Conservation (phyloP, 2,329 filamentous ascomycete genomes). For the Tothia fuscella region DNA sequence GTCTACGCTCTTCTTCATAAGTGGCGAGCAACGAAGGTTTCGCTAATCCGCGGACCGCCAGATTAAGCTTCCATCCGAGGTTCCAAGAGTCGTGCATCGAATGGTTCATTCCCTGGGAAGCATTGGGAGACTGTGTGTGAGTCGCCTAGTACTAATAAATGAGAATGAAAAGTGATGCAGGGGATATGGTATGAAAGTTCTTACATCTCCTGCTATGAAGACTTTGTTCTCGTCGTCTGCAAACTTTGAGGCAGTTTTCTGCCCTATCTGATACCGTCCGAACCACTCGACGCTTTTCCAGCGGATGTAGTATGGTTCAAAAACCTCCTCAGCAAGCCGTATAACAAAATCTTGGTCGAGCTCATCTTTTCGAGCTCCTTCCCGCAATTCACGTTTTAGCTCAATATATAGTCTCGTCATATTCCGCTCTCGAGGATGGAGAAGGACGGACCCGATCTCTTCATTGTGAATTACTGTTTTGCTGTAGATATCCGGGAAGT, state of each 20-base stretch:
- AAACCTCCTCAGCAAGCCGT: slow-evolving; percentile 38
- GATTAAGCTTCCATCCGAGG: slow-evolving; percentile 33
- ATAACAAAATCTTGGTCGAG: slow-evolving; percentile 57
- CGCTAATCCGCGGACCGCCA: slow-evolving; percentile 26
- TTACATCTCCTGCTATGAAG: slow-evolving; percentile 40
- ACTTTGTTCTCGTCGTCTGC: slow-evolving; percentile 29
- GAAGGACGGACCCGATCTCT: slow-evolving; percentile 56
- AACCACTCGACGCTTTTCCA: slow-evolving; percentile 40
- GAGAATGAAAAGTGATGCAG: not conserved
- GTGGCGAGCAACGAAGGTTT: slow-evolving; percentile 26
- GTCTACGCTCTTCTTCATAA: slow-evolving; percentile 30
- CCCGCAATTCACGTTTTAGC: slow-evolving; percentile 26
- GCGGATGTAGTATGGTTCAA: slow-evolving; percentile 29
- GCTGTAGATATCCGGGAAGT: slow-evolving; percentile 66
- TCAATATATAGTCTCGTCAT: slow-evolving; percentile 53
- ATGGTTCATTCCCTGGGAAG: slow-evolving; percentile 34
- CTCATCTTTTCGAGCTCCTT: slow-evolving; percentile 21
- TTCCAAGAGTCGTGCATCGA: slow-evolving; percentile 34
- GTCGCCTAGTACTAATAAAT: no score
- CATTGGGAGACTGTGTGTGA: slow-evolving; percentile 30
- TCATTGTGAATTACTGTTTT: slow-evolving; percentile 60
- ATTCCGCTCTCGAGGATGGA: slow-evolving; percentile 60
- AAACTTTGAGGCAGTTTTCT: slow-evolving; percentile 36
- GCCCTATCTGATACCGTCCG: slow-evolving; percentile 38
- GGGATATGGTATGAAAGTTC: no score